phyloP scores from a whole-genome alignment of 2,329 filamentous ascomycete species.

The Arthrobotrys pseudoclavata region DNA sequence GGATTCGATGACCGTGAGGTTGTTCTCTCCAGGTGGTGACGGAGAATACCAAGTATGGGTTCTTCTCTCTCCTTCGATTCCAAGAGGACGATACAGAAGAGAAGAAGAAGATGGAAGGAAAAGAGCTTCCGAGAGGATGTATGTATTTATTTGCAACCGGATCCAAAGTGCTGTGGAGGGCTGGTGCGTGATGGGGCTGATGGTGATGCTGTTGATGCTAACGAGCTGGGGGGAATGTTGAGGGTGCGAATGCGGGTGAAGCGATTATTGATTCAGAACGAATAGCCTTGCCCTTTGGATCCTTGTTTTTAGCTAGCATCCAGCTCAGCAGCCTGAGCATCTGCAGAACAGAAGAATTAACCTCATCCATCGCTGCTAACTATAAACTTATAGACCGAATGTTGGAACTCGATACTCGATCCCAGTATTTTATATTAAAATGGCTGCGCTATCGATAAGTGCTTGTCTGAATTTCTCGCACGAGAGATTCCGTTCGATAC shows the following conservation, averaged over 20 bases:
- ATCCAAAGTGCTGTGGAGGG: not conserved
- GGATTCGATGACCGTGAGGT: not conserved
- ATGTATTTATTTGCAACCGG: not conserved
- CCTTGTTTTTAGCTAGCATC: constrained; percentile 26
- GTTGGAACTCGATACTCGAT: no score
- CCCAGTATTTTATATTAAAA: no score
- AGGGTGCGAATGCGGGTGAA: constrained; percentile 8
- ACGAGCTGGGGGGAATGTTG: not conserved
- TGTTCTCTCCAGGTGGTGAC: constrained; percentile 1
- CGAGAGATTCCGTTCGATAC: constrained; percentile 39
- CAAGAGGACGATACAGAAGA: not conserved
- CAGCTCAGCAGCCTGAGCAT: no score
- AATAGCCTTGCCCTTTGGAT: not conserved
- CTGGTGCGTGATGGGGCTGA: not conserved
- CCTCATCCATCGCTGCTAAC: no score
- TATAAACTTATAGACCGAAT: no score
- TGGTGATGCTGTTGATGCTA: not conserved
- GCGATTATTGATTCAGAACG: constrained; percentile 16
- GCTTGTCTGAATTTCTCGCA: constrained; percentile 36
- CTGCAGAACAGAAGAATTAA: not conserved
- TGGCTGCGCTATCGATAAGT: constrained; percentile 50
- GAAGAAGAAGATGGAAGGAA: no score
- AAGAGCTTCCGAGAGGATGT: not conserved
- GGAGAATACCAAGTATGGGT: not conserved
- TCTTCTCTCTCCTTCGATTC: no score